Percentiles rank a stretch among this genome's conserved stretches.
These are phyloP conservation scores for Choanephora cucurbitarum DNA, from an alignment of 371 early-diverging fungal genomes.

Conservation along the genomic window DNA sequence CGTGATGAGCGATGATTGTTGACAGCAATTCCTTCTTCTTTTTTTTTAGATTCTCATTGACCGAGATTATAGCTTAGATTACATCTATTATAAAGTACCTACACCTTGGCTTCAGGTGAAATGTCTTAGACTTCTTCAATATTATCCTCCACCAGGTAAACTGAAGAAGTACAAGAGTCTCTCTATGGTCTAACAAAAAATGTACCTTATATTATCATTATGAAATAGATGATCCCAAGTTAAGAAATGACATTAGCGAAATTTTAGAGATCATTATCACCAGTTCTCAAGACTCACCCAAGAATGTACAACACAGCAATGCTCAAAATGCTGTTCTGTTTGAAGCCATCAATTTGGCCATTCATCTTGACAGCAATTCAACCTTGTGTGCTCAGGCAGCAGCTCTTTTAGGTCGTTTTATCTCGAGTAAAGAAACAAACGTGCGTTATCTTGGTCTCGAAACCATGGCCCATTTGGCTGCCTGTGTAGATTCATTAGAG, in stretches of 20 bases:
- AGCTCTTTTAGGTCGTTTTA: slow-evolving; percentile 81
- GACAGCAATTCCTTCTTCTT: slow-evolving; percentile 5
- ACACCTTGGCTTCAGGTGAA: slow-evolving; percentile 98
- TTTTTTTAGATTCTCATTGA: slow-evolving; percentile 79
- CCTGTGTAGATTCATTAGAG: slow-evolving; percentile 81
- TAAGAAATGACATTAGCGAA: slow-evolving; percentile 64
- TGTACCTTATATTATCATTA: too few relatives aligned
- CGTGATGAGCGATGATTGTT: not conserved
- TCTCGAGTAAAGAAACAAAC: slow-evolving; percentile 93
- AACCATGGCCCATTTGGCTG: slow-evolving; percentile 96
- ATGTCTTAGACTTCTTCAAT: slow-evolving; percentile 89
- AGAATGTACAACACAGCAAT: slow-evolving; percentile 96
- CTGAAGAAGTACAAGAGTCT: not conserved
- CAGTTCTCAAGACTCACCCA: slow-evolving; percentile 84
- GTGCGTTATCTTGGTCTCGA: slow-evolving; percentile 94
- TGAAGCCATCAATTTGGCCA: slow-evolving; percentile 94
- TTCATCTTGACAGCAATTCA: slow-evolving; percentile 90
- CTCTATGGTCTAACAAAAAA: not conserved
- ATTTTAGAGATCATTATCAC: slow-evolving; percentile 81
- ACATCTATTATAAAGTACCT: slow-evolving; percentile 96
- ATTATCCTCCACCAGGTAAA: slow-evolving; percentile 89
- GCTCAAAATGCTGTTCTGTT: slow-evolving; percentile 95
- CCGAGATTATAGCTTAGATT: slow-evolving; percentile 80
- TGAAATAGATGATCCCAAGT: slow-evolving; percentile 54
- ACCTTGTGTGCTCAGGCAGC: slow-evolving; percentile 84